Conservation (phyloP, 305 asterid species). For the Ilex paraguariensis region DNA sequence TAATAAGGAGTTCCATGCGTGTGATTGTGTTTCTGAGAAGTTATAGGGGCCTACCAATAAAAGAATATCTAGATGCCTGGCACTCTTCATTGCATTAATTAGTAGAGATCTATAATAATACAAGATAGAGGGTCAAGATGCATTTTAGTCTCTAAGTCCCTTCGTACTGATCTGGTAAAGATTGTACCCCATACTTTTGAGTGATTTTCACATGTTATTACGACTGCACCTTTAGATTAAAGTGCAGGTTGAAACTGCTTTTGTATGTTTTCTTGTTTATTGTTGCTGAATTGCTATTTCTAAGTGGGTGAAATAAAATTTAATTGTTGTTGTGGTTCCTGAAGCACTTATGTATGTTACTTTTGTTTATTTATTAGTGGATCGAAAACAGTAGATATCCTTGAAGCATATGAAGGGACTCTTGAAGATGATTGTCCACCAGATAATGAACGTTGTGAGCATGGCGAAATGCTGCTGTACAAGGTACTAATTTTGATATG, state of each 20-base stretch:
- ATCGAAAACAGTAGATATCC: conserved; percentile 90
- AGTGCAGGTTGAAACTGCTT: background rate
- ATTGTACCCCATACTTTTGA: background rate
- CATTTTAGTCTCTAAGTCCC: too few species aligned
- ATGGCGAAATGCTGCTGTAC: conserved; percentile 96
- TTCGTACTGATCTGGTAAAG: background rate
- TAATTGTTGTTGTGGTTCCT: conserved; percentile 1
- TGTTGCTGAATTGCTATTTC: too few species aligned
- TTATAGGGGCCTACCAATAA: too few species aligned
- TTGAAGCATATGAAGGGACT: conserved; percentile 99
- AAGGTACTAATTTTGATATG: conserved; percentile 50
- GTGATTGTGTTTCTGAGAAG: too few species aligned
- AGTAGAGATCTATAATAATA: too few species aligned
- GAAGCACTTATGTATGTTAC: conserved; percentile 13
- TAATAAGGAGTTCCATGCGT: too few species aligned
- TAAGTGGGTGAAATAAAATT: background rate
- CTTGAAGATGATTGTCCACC: conserved; percentile 98
- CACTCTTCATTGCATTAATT: too few species aligned
- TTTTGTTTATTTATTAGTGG: conserved; percentile 45
- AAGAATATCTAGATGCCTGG: too few species aligned
- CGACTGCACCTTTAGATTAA: background rate
- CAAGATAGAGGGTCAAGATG: too few species aligned
- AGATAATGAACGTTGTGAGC: conserved; percentile 90
- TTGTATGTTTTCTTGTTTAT: too few species aligned
- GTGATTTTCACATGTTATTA: background rate